A percentile compares a stretch with the other conserved stretches of the same genome.
phyloP scores from a whole-genome alignment of 257 asterid species.

The Capsicum baccatum region DNA sequence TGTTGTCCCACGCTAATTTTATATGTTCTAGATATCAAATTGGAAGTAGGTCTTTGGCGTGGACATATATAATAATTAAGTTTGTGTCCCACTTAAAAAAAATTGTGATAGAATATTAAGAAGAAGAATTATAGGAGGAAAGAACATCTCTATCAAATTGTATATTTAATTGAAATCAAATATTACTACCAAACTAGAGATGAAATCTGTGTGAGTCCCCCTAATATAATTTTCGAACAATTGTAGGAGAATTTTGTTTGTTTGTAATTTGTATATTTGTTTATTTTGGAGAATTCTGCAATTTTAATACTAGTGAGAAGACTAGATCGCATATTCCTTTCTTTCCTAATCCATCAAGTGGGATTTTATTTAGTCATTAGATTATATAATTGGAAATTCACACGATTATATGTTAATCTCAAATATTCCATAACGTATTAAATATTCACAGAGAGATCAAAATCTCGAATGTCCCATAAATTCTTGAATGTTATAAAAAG shows the following conservation, averaged over 20 bases:
- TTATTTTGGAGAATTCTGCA: neutral
- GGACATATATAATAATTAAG: neutral
- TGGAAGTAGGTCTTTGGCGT: neutral
- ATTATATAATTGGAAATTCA: neutral
- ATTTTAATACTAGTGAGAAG: neutral
- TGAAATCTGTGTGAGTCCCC: neutral
- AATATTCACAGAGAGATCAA: too few relatives aligned
- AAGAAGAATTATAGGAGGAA: slow-evolving; percentile 12
- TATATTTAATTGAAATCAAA: slow-evolving; percentile 19
- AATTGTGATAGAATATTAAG: neutral
- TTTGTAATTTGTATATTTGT: too few relatives aligned
- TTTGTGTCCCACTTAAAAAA: too few relatives aligned
- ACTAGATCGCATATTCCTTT: slow-evolving; percentile 5
- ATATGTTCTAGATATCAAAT: neutral
- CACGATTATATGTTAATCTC: neutral
- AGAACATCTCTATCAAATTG: slow-evolving; percentile 13
- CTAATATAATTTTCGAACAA: neutral
- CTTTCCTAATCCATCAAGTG: slow-evolving; percentile 21
- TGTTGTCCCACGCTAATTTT: neutral
- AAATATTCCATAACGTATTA: too few relatives aligned
- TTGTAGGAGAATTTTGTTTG: neutral
- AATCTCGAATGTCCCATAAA: too few relatives aligned
- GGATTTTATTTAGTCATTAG: slow-evolving; percentile 14
- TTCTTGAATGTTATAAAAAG: too few relatives aligned
- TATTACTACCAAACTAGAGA: slow-evolving; percentile 9